These are phyloP conservation scores for Kuraishia piskuri DNA, from an alignment of 805 yeast species.

Conservation along the genomic window DNA sequence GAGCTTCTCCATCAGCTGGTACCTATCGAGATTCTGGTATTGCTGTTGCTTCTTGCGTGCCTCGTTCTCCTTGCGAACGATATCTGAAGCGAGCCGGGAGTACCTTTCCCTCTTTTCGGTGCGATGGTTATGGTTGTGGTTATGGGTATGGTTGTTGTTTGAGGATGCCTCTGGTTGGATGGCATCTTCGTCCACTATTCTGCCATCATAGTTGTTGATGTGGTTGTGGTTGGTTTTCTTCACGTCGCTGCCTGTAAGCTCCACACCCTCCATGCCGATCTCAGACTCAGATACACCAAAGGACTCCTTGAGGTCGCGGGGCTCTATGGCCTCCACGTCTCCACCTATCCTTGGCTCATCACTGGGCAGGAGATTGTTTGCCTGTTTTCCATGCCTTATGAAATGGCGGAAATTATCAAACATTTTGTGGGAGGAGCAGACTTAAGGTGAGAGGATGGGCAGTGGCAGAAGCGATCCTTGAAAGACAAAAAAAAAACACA, in stretches of 20 bases:
- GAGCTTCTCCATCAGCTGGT: slow-evolving; percentile 35
- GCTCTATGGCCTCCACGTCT: background rate
- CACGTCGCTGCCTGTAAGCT: background rate
- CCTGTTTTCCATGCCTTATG: slow-evolving; percentile 34
- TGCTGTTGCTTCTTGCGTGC: slow-evolving; percentile 12
- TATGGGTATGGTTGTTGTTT: slow-evolving; percentile 3
- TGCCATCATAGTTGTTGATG: background rate
- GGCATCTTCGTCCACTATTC: background rate
- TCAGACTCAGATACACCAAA: background rate
- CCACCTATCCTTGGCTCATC: background rate
- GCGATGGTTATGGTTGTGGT: slow-evolving; percentile 1
- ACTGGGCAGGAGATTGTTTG: slow-evolving; percentile 10
- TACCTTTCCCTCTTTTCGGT: slow-evolving; percentile 17
- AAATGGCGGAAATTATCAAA: slow-evolving; percentile 31
- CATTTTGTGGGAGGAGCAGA: slow-evolving; percentile 20
- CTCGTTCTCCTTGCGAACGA: slow-evolving; percentile 23
- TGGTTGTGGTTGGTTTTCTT: background rate
- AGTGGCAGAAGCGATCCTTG: too few relatives aligned
- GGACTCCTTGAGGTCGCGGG: background rate
- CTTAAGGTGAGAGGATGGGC: background rate
- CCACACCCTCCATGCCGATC: background rate
- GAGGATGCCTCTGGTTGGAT: background rate
- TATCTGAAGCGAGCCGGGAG: slow-evolving; percentile 21
- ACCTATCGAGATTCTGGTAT: slow-evolving; percentile 23
- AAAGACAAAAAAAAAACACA: too few relatives aligned